Evolutionary conservation across 2,329 filamentous ascomycete genomes (phyloP).

Genomic region (Aureobasidium musti): DNA sequence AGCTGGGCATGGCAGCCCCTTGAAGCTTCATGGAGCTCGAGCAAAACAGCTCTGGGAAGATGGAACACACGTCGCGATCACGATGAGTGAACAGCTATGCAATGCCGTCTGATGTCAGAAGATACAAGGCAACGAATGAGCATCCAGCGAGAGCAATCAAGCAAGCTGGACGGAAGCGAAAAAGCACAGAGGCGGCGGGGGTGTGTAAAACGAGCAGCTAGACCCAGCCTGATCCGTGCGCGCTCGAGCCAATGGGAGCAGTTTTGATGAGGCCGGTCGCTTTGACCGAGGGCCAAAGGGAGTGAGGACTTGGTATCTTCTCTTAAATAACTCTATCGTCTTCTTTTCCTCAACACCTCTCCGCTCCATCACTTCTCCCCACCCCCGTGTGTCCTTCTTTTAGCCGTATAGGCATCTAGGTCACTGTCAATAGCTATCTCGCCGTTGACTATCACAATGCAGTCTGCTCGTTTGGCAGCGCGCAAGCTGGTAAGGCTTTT

Average conservation of each 20-base stretch:
- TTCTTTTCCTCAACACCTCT: conserved; percentile 31
- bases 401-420: conserved; percentile 30
- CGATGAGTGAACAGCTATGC: not conserved
- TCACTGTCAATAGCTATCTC: conserved; percentile 29
- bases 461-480: conserved; percentile 44
- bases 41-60: not conserved
- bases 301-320: conserved; percentile 21
- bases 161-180: conserved; percentile 25
- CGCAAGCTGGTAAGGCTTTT: conserved; percentile 45
- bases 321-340: conserved; percentile 27
- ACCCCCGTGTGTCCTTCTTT: conserved; percentile 24
- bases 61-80: not conserved
- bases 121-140: not conserved
- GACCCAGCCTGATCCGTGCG: conserved; percentile 13
- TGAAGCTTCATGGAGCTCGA: not conserved
- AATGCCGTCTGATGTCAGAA: conserved; percentile 13
- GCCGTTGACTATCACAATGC: conserved; percentile 39
- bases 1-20: conserved; percentile 15
- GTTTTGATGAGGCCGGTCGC: conserved; percentile 23
- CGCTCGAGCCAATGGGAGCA: conserved; percentile 16
- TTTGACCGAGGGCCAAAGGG: conserved; percentile 29
- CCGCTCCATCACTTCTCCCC: conserved; percentile 29
- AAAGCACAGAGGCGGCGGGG: conserved; percentile 27
- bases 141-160: not conserved
- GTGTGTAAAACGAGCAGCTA: conserved; percentile 24